Evolutionary conservation across 106 monocot genomes (phyloP), one percentile per base, ranked within the genome.

Genomic region (Dioscorea dumetorum): DNA sequence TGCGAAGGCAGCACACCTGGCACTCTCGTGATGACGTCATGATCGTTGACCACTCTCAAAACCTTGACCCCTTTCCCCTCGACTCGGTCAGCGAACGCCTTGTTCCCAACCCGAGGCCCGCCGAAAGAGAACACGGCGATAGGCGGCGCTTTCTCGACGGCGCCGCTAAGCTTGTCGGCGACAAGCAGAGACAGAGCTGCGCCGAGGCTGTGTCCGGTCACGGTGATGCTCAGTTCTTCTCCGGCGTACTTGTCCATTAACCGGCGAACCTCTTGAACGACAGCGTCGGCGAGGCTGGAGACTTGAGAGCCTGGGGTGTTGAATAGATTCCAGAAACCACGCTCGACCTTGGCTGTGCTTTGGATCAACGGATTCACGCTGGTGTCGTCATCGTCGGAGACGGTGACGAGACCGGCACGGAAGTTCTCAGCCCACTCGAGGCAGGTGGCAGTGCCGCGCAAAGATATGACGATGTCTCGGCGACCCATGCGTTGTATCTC

Each of bases 361-460:
- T 34, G 19, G 0, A 13, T 4, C 16, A 33, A 20, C 3, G 11
- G 16, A 3, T 33, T 12, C 14, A 2, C 69, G 33, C 4, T 48
- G 35, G 32, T 6, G 5, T 33, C 20, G 63, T 22, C 53, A 1
- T 33, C 20, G 63, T 22, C 53, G 16, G 67, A 56, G 21, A 85
- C 10, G 24, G 71, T 60, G 57, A 72, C 78, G 32, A 85, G 77
- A 49, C 50, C 20, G 21, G 74, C 65, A 49, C 86, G 81, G 69
- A 86, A 52, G 61, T 86, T 76, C 76, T 86, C 86, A 12, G 70
- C 76, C 86, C 86, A 86, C 48, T 86, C 85, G 62, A 82, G 78
- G 21, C 71, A 78, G 14, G 85, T 86, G 57, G 78, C 64, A 4
- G 86, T 86, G 53, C 86, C 86, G 28, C 86, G 86, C 14, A 82